These are phyloP conservation scores for Stagonosporopsis cucurbitacearum DNA, from an alignment of 2,329 filamentous ascomycete species.

Conservation along the genomic window DNA sequence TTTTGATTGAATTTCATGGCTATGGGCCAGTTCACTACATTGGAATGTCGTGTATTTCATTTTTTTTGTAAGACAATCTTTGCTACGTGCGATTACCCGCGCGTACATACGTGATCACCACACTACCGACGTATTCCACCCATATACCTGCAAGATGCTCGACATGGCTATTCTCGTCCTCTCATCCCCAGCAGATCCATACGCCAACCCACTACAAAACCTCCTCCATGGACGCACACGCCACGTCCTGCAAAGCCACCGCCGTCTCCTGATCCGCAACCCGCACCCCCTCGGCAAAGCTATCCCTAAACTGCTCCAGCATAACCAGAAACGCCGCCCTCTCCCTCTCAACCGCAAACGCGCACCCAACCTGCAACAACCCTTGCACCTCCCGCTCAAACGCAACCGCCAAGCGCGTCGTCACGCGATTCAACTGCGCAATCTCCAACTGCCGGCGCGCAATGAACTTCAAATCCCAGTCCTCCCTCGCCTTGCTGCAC, in stretches of 20 bases:
- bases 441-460: background rate
- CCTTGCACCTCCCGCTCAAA: background rate
- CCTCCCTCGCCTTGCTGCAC: slow-evolving; percentile 3
- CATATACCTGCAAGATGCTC: too few species aligned
- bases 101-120: too few species aligned
- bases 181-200: too few species aligned
- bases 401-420: background rate
- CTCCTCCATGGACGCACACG: background rate
- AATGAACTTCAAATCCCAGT: background rate
- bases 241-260: background rate
- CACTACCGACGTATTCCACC: too few species aligned
- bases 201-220: too few species aligned
- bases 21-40: too few species aligned
- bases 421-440: background rate
- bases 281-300: background rate
- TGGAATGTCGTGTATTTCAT: too few species aligned
- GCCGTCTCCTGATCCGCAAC: background rate
- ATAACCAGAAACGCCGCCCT: background rate
- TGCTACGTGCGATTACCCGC: too few species aligned
- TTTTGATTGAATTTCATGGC: too few species aligned
- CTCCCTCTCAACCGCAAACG: background rate
- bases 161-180: too few species aligned
- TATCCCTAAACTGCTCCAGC: background rate
- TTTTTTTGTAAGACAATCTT: too few species aligned
- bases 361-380: background rate